A percentile compares a stretch with the other conserved stretches of the same genome.
Evolutionary conservation across 2,329 filamentous ascomycete species (phyloP).

Genomic region (Fusarium sp.): DNA sequence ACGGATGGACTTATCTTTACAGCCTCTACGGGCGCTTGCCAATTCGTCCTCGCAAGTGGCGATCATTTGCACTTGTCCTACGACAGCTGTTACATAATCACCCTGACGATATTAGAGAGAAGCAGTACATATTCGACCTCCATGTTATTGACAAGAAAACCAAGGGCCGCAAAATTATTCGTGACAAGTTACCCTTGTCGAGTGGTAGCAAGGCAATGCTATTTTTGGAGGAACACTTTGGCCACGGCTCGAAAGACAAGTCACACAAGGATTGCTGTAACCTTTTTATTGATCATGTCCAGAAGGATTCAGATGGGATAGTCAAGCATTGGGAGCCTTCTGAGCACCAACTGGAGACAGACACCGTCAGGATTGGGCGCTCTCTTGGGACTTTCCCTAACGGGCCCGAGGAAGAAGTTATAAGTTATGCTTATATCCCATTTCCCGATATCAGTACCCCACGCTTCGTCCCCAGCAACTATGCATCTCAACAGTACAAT

Average conservation of each 20-base stretch:
- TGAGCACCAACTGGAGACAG: conserved; percentile 13
- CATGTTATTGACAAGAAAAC: conserved; percentile 18
- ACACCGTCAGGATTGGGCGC: conserved; percentile 30
- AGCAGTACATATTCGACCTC: conserved; percentile 10
- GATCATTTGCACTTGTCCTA: conserved; percentile 33
- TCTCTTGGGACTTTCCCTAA: background rate
- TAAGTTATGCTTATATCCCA: conserved; percentile 34
- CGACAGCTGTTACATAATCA: conserved; percentile 34
- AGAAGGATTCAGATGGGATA: background rate
- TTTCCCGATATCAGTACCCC: conserved; percentile 22
- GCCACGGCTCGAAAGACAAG: background rate
- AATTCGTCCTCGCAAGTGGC: conserved; percentile 33
- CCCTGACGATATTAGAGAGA: background rate
- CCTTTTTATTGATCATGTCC: conserved; percentile 36
- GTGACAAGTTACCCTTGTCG: conserved; percentile 14
- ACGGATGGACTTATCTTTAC: conserved; percentile 36
- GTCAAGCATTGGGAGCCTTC: conserved; percentile 36
- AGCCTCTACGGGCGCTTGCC: conserved; percentile 47
- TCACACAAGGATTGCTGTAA: conserved; percentile 19
- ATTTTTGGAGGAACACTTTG: conserved; percentile 11
- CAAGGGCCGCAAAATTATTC: background rate
- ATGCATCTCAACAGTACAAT: conserved; percentile 42
- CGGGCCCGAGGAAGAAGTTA: background rate
- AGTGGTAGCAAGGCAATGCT: background rate
- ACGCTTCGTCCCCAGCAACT: conserved; percentile 19